phyloP scores from a whole-genome alignment of 495 filamentous ascomycete genomes.

The Tuber calosporum region DNA sequence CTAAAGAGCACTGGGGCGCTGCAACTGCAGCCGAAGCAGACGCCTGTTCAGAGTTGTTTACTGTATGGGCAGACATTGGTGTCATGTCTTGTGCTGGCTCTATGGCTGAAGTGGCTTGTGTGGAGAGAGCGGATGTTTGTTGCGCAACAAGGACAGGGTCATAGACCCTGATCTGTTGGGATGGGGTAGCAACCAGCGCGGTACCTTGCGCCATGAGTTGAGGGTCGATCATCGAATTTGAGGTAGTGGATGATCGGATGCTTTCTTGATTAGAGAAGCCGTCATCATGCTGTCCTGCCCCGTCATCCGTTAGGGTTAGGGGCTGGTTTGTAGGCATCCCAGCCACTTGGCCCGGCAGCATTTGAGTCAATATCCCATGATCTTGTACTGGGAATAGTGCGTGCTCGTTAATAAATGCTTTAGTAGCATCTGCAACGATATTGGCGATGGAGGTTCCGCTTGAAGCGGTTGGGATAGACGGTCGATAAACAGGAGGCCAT shows the following conservation, averaged over 20 bases:
- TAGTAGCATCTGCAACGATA: not conserved
- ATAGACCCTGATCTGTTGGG: not conserved
- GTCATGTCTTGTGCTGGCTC: not conserved
- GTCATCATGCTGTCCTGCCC: not conserved
- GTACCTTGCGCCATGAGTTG: not conserved
- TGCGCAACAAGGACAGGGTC: not conserved
- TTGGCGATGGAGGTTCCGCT: not conserved
- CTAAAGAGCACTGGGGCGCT: slow-evolving; percentile 1
- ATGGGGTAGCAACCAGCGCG: not conserved
- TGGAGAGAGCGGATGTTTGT: not conserved
- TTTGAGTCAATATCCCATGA: not conserved
- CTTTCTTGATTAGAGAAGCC: not conserved
- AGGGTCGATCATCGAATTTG: not conserved
- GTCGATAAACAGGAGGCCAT: slow-evolving; percentile 30
- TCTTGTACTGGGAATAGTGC: not conserved
- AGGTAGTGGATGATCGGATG: not conserved
- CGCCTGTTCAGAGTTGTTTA: not conserved
- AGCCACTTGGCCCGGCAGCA: not conserved
- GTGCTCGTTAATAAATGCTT: not conserved
- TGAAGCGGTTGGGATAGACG: not conserved
- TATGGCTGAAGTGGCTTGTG: not conserved
- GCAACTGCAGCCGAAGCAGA: not conserved
- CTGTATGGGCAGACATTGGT: not conserved
- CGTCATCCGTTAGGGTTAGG: not conserved
- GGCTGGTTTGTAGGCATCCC: not conserved